Conservation (phyloP, 2,329 filamentous ascomycete genomes). For the Juglanconis sp. region DNA sequence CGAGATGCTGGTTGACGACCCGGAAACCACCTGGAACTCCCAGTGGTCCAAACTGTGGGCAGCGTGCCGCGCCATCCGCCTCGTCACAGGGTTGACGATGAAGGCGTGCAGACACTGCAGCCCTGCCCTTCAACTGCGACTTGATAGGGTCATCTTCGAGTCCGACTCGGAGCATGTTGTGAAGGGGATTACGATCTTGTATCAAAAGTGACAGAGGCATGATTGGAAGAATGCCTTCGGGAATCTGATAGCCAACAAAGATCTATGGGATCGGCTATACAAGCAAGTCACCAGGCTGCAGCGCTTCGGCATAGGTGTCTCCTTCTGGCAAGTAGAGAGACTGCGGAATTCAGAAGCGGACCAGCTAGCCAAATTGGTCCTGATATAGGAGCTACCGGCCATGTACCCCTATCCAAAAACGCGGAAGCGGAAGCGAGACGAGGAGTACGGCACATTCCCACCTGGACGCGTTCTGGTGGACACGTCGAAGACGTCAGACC, state of each 20-base stretch:
- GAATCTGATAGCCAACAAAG: background rate
- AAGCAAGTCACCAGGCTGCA: background rate
- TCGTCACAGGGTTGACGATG: background rate
- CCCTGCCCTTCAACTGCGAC: background rate
- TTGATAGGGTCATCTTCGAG: background rate
- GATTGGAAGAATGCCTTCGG: background rate
- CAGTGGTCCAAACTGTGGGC: background rate
- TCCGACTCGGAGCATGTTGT: background rate
- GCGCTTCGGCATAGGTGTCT: background rate
- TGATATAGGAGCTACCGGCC: background rate
- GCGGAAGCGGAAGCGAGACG: background rate
- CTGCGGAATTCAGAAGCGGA: background rate
- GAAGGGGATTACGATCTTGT: background rate
- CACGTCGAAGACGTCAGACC: background rate
- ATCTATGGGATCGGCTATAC: background rate
- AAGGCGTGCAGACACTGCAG: background rate
- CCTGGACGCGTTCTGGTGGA: background rate
- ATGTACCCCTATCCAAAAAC: background rate
- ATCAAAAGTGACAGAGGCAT: background rate
- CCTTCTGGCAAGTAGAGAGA: background rate
- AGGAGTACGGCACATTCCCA: background rate
- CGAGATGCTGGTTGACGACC: background rate
- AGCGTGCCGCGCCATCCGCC: background rate
- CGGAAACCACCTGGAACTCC: background rate
- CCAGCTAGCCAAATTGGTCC: background rate